Conservation (phyloP, 164 flowering plant genomes). For the Houttuynia cordata region DNA sequence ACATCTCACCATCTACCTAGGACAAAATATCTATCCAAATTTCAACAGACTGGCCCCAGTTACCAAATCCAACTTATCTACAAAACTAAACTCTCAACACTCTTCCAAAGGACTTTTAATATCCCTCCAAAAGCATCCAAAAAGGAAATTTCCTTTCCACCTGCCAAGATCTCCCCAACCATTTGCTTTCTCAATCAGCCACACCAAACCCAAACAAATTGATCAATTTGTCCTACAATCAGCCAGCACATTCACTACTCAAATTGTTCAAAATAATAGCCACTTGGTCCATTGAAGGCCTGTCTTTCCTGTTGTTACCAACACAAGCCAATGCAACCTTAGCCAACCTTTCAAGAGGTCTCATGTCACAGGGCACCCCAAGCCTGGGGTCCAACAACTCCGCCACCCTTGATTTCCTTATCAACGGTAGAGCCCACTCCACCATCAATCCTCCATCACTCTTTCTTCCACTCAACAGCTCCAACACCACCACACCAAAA, state of each 20-base stretch:
- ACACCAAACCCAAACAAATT: too few relatives aligned
- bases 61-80: too few relatives aligned
- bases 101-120: too few relatives aligned
- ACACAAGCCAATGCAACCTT: conserved; percentile 81
- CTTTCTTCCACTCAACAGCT: conserved; percentile 61
- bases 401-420: conserved; percentile 36
- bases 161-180: too few relatives aligned
- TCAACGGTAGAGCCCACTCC: conserved; percentile 65
- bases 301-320: conserved; percentile 42
- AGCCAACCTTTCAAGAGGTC: conserved; percentile 44
- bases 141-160: too few relatives aligned
- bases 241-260: not conserved
- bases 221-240: not conserved
- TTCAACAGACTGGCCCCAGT: too few relatives aligned
- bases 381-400: conserved; percentile 67
- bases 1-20: too few relatives aligned
- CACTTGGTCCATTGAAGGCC: conserved; percentile 60
- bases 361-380: conserved; percentile 25
- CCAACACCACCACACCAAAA: conserved; percentile 70
- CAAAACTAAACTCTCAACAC: too few relatives aligned
- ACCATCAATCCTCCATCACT: conserved; percentile 53
- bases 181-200: too few relatives aligned
- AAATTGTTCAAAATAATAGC: conserved; percentile 51
- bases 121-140: too few relatives aligned
- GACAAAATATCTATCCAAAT: too few relatives aligned